Evolutionary conservation across 2,329 filamentous ascomycete species (phyloP).

Genomic region (Clonostachys solani): DNA sequence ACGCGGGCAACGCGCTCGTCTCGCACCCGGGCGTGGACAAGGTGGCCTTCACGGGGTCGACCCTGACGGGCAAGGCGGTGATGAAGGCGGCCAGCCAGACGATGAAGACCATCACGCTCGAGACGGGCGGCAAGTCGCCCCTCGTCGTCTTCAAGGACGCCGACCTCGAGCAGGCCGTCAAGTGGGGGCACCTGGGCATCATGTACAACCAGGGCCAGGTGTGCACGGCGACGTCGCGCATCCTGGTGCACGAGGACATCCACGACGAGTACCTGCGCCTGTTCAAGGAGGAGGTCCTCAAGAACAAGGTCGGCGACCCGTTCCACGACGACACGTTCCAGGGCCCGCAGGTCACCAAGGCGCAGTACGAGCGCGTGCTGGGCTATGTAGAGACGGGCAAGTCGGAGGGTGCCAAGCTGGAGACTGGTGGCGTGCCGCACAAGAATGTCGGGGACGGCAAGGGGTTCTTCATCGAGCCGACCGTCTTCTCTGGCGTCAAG

Average conservation of each 20-base stretch:
- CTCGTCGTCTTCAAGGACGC: slow-evolving; percentile 55
- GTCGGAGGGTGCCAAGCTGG: slow-evolving; percentile 46
- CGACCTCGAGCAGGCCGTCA: slow-evolving; percentile 58
- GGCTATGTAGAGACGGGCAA: slow-evolving; percentile 48
- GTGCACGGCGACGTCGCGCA: slow-evolving; percentile 50
- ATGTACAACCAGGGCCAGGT: slow-evolving; percentile 52
- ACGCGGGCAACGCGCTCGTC: slow-evolving; percentile 61
- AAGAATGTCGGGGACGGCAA: slow-evolving; percentile 2
- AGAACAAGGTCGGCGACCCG: slow-evolving; percentile 20
- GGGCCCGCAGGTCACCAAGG: slow-evolving; percentile 43
- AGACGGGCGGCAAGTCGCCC: slow-evolving; percentile 57
- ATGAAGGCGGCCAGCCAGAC: slow-evolving; percentile 62
- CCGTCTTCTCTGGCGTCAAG: slow-evolving; percentile 14
- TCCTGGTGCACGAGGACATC: slow-evolving; percentile 50
- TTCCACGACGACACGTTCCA: slow-evolving; percentile 19
- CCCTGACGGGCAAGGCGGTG: slow-evolving; percentile 60
- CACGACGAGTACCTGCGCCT: slow-evolving; percentile 53
- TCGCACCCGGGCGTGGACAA: slow-evolving; percentile 63
- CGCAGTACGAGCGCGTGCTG: slow-evolving; percentile 59
- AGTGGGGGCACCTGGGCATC: slow-evolving; percentile 31
- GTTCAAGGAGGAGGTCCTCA: slow-evolving; percentile 53
- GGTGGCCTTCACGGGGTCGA: slow-evolving; percentile 70
- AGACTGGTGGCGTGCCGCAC: slow-evolving; percentile 5
- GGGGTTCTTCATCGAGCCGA: slow-evolving; percentile 16
- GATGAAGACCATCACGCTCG: slow-evolving; percentile 53